Conservation (phyloP, 106 monocot species). For the Dendrobium officinale region DNA sequence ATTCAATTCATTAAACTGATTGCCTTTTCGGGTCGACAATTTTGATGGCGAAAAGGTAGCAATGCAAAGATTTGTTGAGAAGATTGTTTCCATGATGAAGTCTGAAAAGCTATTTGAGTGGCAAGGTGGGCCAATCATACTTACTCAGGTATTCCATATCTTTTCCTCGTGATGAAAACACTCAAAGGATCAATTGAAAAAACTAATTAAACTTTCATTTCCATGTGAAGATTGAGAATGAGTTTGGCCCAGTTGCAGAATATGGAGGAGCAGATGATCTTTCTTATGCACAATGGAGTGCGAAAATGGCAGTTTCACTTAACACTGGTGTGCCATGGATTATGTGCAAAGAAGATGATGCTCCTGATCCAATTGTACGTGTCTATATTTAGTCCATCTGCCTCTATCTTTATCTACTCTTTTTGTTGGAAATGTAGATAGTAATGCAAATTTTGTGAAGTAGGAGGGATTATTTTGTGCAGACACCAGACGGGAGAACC, state of each 20-base stretch:
- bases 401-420: too few species aligned
- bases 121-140: constrained; percentile 89
- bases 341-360: constrained; percentile 92
- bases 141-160: constrained; percentile 50
- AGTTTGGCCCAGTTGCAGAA: constrained; percentile 63
- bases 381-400: not conserved
- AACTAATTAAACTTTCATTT: too few species aligned
- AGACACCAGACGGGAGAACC: too few species aligned
- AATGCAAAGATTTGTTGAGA: constrained; percentile 63
- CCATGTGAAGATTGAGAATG: constrained; percentile 55
- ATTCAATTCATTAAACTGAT: too few species aligned
- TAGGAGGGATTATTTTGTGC: too few species aligned
- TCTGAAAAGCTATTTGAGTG: constrained; percentile 59
- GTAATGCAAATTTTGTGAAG: too few species aligned
- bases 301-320: constrained; percentile 64
- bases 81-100: constrained; percentile 89
- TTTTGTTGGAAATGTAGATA: too few species aligned
- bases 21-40: not conserved
- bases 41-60: constrained; percentile 30
- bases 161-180: not conserved
- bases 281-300: constrained; percentile 62
- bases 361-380: constrained; percentile 87
- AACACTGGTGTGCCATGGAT: constrained; percentile 81
- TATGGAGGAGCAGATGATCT: constrained; percentile 22
- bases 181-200: too few species aligned